Conservation (phyloP, 164 flowering plant species). For the Hamamelis virginiana region DNA sequence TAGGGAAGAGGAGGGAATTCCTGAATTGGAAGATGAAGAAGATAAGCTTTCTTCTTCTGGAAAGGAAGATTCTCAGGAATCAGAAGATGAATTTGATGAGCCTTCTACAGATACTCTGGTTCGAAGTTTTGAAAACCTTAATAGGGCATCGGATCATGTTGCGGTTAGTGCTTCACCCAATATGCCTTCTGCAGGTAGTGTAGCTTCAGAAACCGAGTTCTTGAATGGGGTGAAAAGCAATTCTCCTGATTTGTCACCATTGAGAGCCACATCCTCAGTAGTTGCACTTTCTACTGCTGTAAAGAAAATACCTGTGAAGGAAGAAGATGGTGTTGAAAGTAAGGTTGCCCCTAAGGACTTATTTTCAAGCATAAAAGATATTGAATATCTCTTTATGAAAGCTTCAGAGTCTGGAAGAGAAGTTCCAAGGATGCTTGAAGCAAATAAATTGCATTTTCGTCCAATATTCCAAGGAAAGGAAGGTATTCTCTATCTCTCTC, state of each 20-base stretch:
- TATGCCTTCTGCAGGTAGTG: constrained; percentile 30
- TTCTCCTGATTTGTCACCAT: constrained; percentile 58
- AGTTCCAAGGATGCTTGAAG: constrained; percentile 97
- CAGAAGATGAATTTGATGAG: constrained; percentile 87
- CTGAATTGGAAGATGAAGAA: constrained; percentile 62
- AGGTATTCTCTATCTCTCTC: constrained; percentile 34
- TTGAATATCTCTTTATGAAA: constrained; percentile 69
- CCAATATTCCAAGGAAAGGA: constrained; percentile 63
- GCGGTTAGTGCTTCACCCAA: constrained; percentile 27
- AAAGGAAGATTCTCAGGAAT: constrained; percentile 39
- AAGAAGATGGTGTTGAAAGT: constrained; percentile 36
- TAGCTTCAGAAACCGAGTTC: constrained; percentile 38
- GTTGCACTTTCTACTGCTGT: constrained; percentile 27
- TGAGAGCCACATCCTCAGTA: constrained; percentile 33
- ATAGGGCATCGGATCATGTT: constrained; percentile 33
- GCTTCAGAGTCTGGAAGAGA: constrained; percentile 93
- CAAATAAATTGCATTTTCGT: constrained; percentile 77
- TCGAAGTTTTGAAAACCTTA: constrained; percentile 64
- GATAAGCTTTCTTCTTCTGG: constrained; percentile 38
- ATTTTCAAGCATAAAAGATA: constrained; percentile 72
- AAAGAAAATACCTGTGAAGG: constrained; percentile 38
- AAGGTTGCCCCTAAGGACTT: constrained; percentile 69
- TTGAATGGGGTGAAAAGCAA: constrained; percentile 39
- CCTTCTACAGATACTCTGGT: constrained; percentile 60
- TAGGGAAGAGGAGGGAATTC: constrained; percentile 61